Percentiles rank a stretch among this genome's conserved stretches.
Evolutionary conservation across 148 eudicot genomes (phyloP).

Genomic region (Gaultheria prostrata): DNA sequence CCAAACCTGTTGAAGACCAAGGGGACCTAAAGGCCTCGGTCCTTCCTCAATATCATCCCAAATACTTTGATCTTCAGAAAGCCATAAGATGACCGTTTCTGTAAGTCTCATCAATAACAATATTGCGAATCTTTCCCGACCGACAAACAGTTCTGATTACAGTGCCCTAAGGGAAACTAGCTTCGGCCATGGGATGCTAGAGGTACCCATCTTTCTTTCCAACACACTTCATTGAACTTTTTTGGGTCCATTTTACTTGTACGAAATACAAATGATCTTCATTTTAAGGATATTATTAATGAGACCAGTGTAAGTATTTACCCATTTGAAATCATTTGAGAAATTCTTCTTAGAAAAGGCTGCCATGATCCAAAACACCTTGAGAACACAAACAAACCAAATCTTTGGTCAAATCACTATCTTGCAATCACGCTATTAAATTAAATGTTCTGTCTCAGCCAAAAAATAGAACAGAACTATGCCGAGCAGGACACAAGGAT

Average conservation of each 20-base stretch:
- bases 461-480: neutral
- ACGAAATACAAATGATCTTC: too few relatives aligned
- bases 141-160: conserved; percentile 78
- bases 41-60: conserved; percentile 91
- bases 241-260: too few relatives aligned
- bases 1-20: conserved; percentile 90
- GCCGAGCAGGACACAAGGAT: neutral
- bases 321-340: neutral
- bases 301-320: neutral
- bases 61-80: conserved; percentile 81
- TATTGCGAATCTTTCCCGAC: conserved; percentile 84
- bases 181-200: conserved; percentile 95
- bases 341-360: too few relatives aligned
- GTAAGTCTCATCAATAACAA: conserved; percentile 84
- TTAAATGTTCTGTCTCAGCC: neutral
- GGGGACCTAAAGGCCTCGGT: conserved; percentile 62
- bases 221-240: neutral
- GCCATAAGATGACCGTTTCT: conserved; percentile 83
- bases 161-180: conserved; percentile 91
- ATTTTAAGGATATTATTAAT: neutral
- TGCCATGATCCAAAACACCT: conserved; percentile 40
- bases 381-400: neutral
- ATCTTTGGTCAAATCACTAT: neutral
- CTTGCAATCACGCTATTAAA: neutral
- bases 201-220: conserved; percentile 42